Percentiles rank a stretch among this genome's conserved stretches.
phyloP scores from a whole-genome alignment of 1,139 yeast genomes.

The Candida tetrigidarum region DNA sequence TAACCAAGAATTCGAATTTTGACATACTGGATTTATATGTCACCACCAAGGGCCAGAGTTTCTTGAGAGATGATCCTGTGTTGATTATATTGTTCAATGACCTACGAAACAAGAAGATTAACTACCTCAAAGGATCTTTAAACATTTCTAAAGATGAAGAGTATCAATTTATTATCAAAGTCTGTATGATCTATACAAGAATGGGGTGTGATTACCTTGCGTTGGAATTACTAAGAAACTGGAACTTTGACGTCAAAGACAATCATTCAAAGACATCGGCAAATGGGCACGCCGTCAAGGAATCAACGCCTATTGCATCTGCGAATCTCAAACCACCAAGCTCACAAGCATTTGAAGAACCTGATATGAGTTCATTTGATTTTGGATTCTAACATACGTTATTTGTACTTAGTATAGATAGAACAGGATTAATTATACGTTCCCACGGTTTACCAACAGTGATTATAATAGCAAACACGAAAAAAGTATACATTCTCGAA shows the following conservation, averaged over 20 bases:
- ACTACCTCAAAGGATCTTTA: slow-evolving; percentile 52
- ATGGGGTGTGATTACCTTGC: slow-evolving; percentile 94
- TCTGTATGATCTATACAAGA: slow-evolving; percentile 69
- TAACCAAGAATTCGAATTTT: slow-evolving; percentile 29
- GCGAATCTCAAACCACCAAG: slow-evolving; percentile 48
- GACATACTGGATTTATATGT: slow-evolving; percentile 22
- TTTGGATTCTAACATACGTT: slow-evolving; percentile 50
- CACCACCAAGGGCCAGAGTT: slow-evolving; percentile 41
- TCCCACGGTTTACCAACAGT: slow-evolving; percentile 20
- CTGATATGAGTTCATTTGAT: slow-evolving; percentile 79
- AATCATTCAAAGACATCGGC: background rate
- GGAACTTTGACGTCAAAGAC: slow-evolving; percentile 54
- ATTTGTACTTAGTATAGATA: slow-evolving; percentile 14
- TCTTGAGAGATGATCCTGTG: slow-evolving; percentile 82
- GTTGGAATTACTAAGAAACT: slow-evolving; percentile 60
- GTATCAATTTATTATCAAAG: slow-evolving; percentile 61
- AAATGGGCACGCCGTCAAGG: background rate
- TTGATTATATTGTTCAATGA: slow-evolving; percentile 66
- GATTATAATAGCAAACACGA: slow-evolving; percentile 19
- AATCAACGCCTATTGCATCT: background rate
- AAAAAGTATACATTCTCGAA: slow-evolving; percentile 24
- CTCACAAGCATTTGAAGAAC: slow-evolving; percentile 63
- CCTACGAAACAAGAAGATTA: slow-evolving; percentile 54
- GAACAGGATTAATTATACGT: slow-evolving; percentile 15
- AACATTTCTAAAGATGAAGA: slow-evolving; percentile 56